phyloP scores from a whole-genome alignment of 2,329 filamentous ascomycete species.

The Phaeosphaeriaceae sp. region DNA sequence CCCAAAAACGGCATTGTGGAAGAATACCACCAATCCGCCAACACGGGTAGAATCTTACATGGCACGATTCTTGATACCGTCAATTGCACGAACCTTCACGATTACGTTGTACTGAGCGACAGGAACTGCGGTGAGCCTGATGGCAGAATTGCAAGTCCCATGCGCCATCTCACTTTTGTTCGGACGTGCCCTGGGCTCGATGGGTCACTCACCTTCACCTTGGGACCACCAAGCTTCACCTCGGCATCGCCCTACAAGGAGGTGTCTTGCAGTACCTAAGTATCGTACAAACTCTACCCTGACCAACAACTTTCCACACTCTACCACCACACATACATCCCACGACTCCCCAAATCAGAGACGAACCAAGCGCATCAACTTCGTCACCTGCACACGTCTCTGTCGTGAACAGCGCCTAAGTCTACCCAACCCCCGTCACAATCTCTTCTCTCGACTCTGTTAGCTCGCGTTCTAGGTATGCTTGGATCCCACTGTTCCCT shows the following conservation, averaged over 20 bases:
- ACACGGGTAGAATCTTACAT: neutral
- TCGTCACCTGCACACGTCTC: neutral
- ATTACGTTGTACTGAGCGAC: too few species aligned
- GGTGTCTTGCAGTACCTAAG: too few species aligned
- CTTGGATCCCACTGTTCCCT: too few species aligned
- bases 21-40: neutral
- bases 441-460: neutral
- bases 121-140: too few species aligned
- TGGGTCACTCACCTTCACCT: slow-evolving; percentile 6
- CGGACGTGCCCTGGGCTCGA: neutral
- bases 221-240: neutral
- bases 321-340: neutral
- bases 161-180: neutral
- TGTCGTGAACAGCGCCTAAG: neutral
- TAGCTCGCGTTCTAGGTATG: too few species aligned
- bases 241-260: neutral
- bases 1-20: neutral
- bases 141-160: too few species aligned
- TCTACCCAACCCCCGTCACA: neutral
- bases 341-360: neutral
- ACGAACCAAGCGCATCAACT: neutral
- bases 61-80: too few species aligned
- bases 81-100: too few species aligned
- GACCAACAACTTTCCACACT: neutral
- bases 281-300: too few species aligned